Evolutionary conservation across 371 early-diverging fungal species (phyloP).

Genomic region (Mortierella sp.): DNA sequence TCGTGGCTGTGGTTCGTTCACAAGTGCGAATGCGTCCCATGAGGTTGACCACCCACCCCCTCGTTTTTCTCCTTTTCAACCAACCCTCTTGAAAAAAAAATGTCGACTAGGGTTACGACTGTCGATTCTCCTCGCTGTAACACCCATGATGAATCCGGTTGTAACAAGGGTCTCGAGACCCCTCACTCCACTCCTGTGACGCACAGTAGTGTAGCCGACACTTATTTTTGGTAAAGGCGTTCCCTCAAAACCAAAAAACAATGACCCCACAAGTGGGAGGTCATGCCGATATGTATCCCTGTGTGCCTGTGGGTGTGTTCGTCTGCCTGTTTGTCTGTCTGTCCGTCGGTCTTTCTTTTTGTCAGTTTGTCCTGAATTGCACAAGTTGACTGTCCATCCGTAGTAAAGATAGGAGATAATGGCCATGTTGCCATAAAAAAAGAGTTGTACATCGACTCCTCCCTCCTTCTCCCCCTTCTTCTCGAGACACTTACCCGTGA

Average conservation of each 20-base stretch:
- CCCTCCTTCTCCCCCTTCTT: no score
- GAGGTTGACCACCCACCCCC: neutral
- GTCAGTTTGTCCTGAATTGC: neutral
- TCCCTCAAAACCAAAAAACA: neutral
- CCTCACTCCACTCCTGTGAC: neutral
- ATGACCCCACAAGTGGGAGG: slow-evolving; percentile 6
- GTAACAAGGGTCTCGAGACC: neutral
- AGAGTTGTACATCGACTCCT: neutral
- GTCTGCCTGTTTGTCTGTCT: slow-evolving; percentile 10
- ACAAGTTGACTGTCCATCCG: neutral
- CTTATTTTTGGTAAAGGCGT: slow-evolving; percentile 3
- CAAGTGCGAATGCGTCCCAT: neutral
- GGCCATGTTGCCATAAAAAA: neutral
- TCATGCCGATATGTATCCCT: neutral
- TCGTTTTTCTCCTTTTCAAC: slow-evolving; percentile 3
- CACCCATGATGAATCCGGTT: neutral
- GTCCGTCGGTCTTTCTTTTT: neutral
- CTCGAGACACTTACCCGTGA: slow-evolving; percentile 80
- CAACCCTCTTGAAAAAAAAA: neutral
- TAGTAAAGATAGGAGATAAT: neutral
- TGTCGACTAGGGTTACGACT: neutral
- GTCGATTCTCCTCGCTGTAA: neutral
- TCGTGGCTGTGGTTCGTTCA: slow-evolving; percentile 3
- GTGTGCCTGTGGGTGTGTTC: no score
- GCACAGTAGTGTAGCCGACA: neutral